Evolutionary conservation across 768 basidiomycete species (phyloP), one percentile per base, ranked within the genome.

Genomic region (Ramaria sp.): DNA sequence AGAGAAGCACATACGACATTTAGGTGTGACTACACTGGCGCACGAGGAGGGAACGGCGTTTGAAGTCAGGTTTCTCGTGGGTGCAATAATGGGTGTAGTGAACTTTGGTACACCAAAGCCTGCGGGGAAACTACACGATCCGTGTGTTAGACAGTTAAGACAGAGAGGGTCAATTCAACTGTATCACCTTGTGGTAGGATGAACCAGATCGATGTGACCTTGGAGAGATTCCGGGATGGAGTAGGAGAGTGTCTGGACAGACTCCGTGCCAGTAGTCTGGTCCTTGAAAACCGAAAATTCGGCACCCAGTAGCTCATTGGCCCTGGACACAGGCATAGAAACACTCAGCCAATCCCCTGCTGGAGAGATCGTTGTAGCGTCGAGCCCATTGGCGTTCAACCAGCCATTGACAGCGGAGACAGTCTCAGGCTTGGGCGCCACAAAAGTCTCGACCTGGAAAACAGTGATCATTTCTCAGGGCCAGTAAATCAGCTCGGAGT

Each of bases 1-100:
- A 24, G 30, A 13, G 13, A 56, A 20, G 30, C 3, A 17, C 54
- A 46, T 53, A 48, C 51, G 55, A 59, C 72, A 73, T 5, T 67
- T 57, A 0, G 72, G 72, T 19, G 68, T 71, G 30, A 71, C 60
- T 10, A 59, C 60, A 22, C 59, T 61, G 37, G 53, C 60, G 61
- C 71, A 71, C 1, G 65, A 65, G 0, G 64, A 48, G 17, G 69
- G 68, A 15, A 65, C 66, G 2, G 65, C 54, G 62, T 82, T n/a
- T 24, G 43, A n/a, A 31, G 57, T 33, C 46, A 60, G 45, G 19
- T 37, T 30, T 47, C 15, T 24, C 3, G 27, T 2, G 27, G 27
- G 27, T 20, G 4, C 50, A 5, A 13, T 37, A n/a, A 33, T 30
- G 22, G 42, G 42, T 11, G 54, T 43, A 11, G 22, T 30, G 22